Percentiles rank a stretch among this genome's conserved stretches.
phyloP scores from a whole-genome alignment of 805 yeast genomes.

The Spathaspora hagerdaliae region DNA sequence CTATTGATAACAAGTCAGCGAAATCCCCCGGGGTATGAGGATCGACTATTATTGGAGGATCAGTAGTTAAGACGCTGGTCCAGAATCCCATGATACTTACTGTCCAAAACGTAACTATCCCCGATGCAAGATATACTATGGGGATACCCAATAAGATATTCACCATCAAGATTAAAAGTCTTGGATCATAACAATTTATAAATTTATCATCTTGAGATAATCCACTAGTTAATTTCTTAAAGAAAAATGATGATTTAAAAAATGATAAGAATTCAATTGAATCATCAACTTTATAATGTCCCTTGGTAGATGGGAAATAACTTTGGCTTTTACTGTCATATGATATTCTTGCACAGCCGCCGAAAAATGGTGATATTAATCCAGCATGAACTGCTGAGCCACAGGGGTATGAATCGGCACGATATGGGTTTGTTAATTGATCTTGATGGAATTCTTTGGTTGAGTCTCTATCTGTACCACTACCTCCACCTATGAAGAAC shows the following conservation, averaged over 20 bases:
- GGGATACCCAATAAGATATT: slow-evolving; percentile 65
- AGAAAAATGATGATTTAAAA: slow-evolving; percentile 71
- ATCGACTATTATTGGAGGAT: slow-evolving; percentile 68
- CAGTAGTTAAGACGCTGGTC: slow-evolving; percentile 72
- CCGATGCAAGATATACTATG: slow-evolving; percentile 49
- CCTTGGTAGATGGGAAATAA: slow-evolving; percentile 44
- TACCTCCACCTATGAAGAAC: slow-evolving; percentile 76
- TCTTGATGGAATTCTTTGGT: not conserved
- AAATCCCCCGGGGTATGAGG: slow-evolving; percentile 49
- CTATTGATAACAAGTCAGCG: slow-evolving; percentile 63
- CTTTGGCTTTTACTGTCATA: slow-evolving; percentile 49
- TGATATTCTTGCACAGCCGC: slow-evolving; percentile 71
- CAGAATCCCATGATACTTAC: slow-evolving; percentile 68
- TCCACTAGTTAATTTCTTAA: slow-evolving; percentile 37
- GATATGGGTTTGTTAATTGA: slow-evolving; percentile 56
- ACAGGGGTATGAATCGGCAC: slow-evolving; percentile 88
- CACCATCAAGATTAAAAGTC: slow-evolving; percentile 50
- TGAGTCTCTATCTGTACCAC: slow-evolving; percentile 9
- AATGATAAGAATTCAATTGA: slow-evolving; percentile 62
- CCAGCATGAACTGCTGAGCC: slow-evolving; percentile 91
- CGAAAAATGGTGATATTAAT: slow-evolving; percentile 61
- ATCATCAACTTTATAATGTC: slow-evolving; percentile 50
- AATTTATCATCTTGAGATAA: slow-evolving; percentile 10
- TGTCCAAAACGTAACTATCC: slow-evolving; percentile 51
- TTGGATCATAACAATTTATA: slow-evolving; percentile 65